Evolutionary conservation across 1,284 basidiomycete species (phyloP), one percentile per base, ranked within the genome.

Genomic region (Kalmanozyma brasiliensis): DNA sequence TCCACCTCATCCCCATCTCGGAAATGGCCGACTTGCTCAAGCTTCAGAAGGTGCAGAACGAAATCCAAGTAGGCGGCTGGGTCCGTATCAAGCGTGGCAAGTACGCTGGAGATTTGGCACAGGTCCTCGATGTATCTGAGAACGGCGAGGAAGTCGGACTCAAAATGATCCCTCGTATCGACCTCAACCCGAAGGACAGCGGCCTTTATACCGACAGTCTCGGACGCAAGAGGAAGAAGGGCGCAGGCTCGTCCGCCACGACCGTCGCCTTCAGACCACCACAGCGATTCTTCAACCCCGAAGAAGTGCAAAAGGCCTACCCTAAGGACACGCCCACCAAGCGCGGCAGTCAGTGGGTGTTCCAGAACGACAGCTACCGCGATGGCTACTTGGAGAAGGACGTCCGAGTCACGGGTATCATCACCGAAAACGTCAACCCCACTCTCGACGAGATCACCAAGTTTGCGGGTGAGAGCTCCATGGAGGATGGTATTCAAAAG

Each of bases 311-410:
- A 65, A 93, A 91, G 78, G 91, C 91, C 11, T 94, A 93, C 77
- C 92, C 92, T 3, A 86, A 89, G 74, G 85, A 88, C 38, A 90
- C 94, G 17, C 76, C 77, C 16, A 73, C 64, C 34, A 70, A 76
- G 55, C 67, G 76, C 23, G 69, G 73, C 19, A 67, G 53, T 37
- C 49, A 47, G n/a, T 75, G 66, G 73, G 68, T 76, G 48, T 98
- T 98, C 85, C 90, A 92, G 76, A 90, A 89, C 77, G 95, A 98
- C 81, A 93, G 93, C 8, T 98, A 91, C 85, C 89, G 88, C 73
- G 91, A 97, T 60, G 96, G 95, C 4, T 97, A 95, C 84, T 89
- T 96, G 76, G 91, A 97, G 85, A 98, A 98, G 84, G 95, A 98
- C 81, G 90, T 97, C 86, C 91, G 91, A 76, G 84, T 95, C 45